A percentile compares a stretch with the other conserved stretches of the same genome.
Conservation (phyloP, 176 grass and related monocot genomes). For the Carex parvula region DNA sequence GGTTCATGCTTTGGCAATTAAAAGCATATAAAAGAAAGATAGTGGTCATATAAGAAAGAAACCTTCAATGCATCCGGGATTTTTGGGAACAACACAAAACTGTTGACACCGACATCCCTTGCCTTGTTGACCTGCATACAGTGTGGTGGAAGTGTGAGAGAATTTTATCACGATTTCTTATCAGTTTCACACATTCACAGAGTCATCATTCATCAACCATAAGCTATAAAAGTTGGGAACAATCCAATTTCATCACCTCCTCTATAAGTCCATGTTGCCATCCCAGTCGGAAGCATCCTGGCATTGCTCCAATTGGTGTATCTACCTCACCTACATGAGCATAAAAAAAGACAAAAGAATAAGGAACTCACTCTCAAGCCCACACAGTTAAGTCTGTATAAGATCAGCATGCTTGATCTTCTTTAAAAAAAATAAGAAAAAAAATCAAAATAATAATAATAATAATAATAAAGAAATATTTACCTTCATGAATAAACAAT, state of each 20-base stretch:
- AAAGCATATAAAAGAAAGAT: not conserved
- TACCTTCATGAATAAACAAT: constrained; percentile 97
- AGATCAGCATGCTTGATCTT: not conserved
- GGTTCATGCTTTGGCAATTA: constrained; percentile 15
- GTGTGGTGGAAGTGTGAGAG: not conserved
- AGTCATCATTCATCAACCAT: constrained; percentile 2
- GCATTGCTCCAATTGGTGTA: constrained; percentile 93
- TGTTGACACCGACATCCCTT: constrained; percentile 86
- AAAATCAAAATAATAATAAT: constrained; percentile 3
- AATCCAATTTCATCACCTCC: constrained; percentile 44
- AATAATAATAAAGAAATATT: not conserved
- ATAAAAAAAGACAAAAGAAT: not conserved
- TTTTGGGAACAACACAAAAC: constrained; percentile 96
- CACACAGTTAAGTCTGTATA: not conserved
- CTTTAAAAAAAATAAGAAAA: constrained; percentile 10
- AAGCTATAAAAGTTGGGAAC: not conserved
- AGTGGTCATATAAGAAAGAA: constrained; percentile 10
- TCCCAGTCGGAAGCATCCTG: constrained; percentile 89
- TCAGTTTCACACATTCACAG: not conserved
- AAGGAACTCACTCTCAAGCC: not conserved
- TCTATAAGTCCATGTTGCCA: constrained; percentile 92
- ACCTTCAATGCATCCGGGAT: constrained; percentile 98
- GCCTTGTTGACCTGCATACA: constrained; percentile 86
- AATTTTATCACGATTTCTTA: not conserved
- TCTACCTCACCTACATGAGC: constrained; percentile 65